Percentiles rank a stretch among this genome's conserved stretches.
Conservation (phyloP, 257 asterid genomes). For the Ilex aquifolium region DNA sequence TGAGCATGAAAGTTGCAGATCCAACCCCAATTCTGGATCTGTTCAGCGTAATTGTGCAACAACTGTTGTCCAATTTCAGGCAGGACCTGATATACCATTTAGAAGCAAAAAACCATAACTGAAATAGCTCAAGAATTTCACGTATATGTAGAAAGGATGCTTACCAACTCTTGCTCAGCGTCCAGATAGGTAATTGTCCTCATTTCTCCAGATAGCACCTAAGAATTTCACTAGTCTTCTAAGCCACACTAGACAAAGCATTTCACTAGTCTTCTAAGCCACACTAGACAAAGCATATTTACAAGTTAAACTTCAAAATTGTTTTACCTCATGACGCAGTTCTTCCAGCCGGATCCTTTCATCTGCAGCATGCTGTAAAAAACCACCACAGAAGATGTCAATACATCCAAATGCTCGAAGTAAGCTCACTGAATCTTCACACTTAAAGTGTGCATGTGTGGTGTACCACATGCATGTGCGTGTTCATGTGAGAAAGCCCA, state of each 20-base stretch:
- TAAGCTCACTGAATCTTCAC: constrained; percentile 7
- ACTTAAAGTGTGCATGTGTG: background rate
- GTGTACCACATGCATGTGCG: constrained; percentile 1
- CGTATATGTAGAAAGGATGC: constrained; percentile 5
- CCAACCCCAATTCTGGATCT: constrained; percentile 92
- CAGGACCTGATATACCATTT: constrained; percentile 42
- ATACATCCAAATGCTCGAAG: constrained; percentile 9
- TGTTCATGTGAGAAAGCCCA: background rate
- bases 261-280: constrained; percentile 11
- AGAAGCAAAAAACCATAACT: constrained; percentile 18
- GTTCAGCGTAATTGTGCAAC: constrained; percentile 70
- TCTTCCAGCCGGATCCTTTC: constrained; percentile 95
- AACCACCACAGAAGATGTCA: constrained; percentile 20
- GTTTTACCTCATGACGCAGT: constrained; percentile 68
- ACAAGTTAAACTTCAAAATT: constrained; percentile 11
- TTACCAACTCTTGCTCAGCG: constrained; percentile 72
- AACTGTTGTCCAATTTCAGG: constrained; percentile 92
- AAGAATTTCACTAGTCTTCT: constrained; percentile 15
- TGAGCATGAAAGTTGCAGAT: constrained; percentile 66
- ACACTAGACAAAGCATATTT: constrained; percentile 7
- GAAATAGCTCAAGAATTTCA: background rate
- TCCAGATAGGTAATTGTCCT: constrained; percentile 63
- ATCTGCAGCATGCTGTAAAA: constrained; percentile 95
- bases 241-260: constrained; percentile 14
- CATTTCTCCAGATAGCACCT: constrained; percentile 87